Percentiles rank a stretch among this genome's conserved stretches.
Evolutionary conservation across 352 stramenopile genomes (phyloP).

Genomic region (Plasmopara muralis): DNA sequence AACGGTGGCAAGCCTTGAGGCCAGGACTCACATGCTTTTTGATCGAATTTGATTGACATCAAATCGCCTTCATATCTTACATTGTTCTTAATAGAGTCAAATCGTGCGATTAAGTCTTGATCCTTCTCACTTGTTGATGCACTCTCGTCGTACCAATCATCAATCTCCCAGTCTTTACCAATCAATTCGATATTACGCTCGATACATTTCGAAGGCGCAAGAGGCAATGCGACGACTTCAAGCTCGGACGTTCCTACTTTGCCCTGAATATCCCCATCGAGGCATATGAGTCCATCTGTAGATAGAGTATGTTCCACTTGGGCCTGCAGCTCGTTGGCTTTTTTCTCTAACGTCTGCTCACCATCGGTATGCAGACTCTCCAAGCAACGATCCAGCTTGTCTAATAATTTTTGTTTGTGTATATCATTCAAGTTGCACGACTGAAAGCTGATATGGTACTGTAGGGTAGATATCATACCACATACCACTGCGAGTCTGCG

Average conservation of each 20-base stretch:
- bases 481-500: conserved; percentile 24
- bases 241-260: conserved; percentile 1
- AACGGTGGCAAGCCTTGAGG: conserved; percentile 29
- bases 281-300: not conserved
- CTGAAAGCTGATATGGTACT: conserved; percentile 27
- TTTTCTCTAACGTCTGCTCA: conserved; percentile 18
- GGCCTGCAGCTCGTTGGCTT: conserved; percentile 11
- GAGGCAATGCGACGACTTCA: not conserved
- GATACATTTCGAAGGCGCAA: not conserved
- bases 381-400: conserved; percentile 25
- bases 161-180: conserved; percentile 17
- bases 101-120: conserved; percentile 10
- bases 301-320: conserved; percentile 15
- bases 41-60: conserved; percentile 27
- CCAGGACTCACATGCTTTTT: conserved; percentile 10
- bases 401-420: conserved; percentile 24
- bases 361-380: conserved; percentile 8
- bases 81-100: conserved; percentile 16
- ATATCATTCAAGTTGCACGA: conserved; percentile 13
- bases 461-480: conserved; percentile 25
- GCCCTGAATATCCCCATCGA: not conserved
- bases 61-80: conserved; percentile 25
- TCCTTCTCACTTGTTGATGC: conserved; percentile 12
- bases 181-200: conserved; percentile 5
- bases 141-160: conserved; percentile 24